These are phyloP conservation scores for Trifolium fragiferum DNA, from an alignment of 306 rosid species.

Conservation along the genomic window DNA sequence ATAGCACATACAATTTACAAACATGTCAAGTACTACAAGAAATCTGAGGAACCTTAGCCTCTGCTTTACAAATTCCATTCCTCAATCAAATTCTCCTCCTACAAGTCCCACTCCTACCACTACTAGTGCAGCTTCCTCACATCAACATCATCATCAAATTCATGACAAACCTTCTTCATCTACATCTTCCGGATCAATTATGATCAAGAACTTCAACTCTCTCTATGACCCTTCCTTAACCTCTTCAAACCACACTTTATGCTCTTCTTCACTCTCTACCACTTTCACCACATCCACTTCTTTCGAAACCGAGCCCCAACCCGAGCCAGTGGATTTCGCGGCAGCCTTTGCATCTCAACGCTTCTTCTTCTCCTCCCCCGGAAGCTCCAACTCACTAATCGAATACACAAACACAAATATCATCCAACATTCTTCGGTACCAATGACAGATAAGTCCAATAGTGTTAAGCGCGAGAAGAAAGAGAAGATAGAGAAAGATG, in stretches of 20 bases:
- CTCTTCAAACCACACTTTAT: constrained; percentile 41
- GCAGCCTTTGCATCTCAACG: constrained; percentile 82
- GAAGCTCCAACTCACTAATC: constrained; percentile 82
- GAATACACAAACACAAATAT: constrained; percentile 42
- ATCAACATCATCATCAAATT: not conserved
- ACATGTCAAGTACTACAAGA: constrained; percentile 58
- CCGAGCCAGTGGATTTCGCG: constrained; percentile 55
- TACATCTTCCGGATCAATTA: constrained; percentile 38
- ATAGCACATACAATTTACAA: not conserved
- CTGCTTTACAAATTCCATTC: constrained; percentile 70
- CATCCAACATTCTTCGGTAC: not conserved
- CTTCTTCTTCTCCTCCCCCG: constrained; percentile 93
- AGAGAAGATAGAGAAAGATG: not conserved
- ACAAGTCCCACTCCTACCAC: constrained; percentile 8
- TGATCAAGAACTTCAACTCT: constrained; percentile 80
- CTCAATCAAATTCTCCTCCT: constrained; percentile 46
- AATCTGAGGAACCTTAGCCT: constrained; percentile 45
- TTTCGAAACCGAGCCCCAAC: constrained; percentile 14
- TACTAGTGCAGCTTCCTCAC: constrained; percentile 12
- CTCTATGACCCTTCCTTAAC: constrained; percentile 60
- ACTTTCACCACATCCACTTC: constrained; percentile 21
- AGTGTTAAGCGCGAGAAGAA: not conserved
- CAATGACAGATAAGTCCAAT: not conserved
- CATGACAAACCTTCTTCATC: constrained; percentile 41
- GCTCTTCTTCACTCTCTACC: constrained; percentile 43